These are phyloP conservation scores for Ustilago trichophora DNA, from an alignment of 1,284 basidiomycete genomes.

Conservation along the genomic window DNA sequence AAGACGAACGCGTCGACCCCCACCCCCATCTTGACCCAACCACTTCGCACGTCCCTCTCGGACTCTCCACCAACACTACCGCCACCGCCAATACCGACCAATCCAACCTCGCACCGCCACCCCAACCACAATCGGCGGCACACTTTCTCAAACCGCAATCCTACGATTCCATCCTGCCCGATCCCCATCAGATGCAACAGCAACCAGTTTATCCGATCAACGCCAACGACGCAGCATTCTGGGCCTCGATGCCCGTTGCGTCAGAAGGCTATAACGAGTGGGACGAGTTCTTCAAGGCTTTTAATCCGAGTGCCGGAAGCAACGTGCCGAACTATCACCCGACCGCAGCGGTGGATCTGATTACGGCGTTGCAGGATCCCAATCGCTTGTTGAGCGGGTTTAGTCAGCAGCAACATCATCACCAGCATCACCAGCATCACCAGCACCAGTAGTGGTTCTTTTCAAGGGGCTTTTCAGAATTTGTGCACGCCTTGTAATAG, in stretches of 20 bases:
- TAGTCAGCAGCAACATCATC: conserved; percentile 3
- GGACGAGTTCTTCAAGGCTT: conserved; percentile 38
- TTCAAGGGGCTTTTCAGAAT: too few species aligned
- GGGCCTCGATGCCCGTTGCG: conserved; percentile 41
- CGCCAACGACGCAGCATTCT: conserved; percentile 33
- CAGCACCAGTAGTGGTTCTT: too few species aligned
- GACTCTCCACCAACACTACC: too few species aligned
- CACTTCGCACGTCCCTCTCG: too few species aligned
- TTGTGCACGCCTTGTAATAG: too few species aligned
- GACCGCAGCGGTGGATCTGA: conserved; percentile 31
- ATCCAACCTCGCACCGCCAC: too few species aligned
- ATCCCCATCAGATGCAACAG: conserved; percentile 6
- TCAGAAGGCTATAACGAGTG: conserved; percentile 34
- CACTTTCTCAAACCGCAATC: too few species aligned
- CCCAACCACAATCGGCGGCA: too few species aligned
- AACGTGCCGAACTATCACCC: conserved; percentile 22
- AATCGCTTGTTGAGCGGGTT: conserved; percentile 31
- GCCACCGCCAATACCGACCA: too few species aligned
- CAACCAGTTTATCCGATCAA: conserved; percentile 20
- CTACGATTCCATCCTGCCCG: not conserved
- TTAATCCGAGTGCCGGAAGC: conserved; percentile 9
- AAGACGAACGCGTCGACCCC: too few species aligned
- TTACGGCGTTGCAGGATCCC: conserved; percentile 41
- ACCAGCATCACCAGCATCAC: not conserved
- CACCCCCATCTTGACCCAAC: too few species aligned